A percentile compares a stretch with the other conserved stretches of the same genome.
Evolutionary conservation across 306 rosid genomes (phyloP).

Genomic region (Cicer bijugum): DNA sequence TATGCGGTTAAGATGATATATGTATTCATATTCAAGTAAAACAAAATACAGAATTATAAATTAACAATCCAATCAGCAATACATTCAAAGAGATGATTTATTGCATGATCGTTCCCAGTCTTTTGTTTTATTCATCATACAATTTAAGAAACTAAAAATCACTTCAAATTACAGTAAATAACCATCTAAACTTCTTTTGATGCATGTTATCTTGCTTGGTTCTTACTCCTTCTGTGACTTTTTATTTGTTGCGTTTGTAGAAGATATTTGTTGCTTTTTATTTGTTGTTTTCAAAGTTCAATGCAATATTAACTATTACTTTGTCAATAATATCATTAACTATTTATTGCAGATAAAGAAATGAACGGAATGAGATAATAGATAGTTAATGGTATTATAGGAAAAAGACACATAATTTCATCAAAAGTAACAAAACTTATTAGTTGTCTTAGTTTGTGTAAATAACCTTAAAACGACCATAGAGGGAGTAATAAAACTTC

Average conservation of each 20-base stretch:
- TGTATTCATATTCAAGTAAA: not conserved
- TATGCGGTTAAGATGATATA: slow-evolving; percentile 27
- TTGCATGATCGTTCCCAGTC: slow-evolving; percentile 26
- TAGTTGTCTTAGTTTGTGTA: no score
- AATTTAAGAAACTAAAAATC: slow-evolving; percentile 4
- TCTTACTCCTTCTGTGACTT: not conserved
- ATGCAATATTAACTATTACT: no score
- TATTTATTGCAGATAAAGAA: no score
- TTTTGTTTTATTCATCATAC: not conserved
- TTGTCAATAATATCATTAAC: no score
- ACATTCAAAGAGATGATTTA: slow-evolving; percentile 28
- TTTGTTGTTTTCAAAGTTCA: no score
- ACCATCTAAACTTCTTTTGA: not conserved
- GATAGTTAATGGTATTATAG: no score
- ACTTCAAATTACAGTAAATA: slow-evolving; percentile 23
- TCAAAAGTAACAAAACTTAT: no score
- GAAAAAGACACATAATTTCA: no score
- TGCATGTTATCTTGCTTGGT: not conserved
- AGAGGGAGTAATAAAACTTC: slow-evolving; percentile 13
- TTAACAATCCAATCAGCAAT: slow-evolving; percentile 29
- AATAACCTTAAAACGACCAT: no score
- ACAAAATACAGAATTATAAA: slow-evolving; percentile 28
- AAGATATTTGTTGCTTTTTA: no score
- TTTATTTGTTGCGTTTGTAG: no score
- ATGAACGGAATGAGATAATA: no score